Evolutionary conservation across 345 rosid genomes (phyloP).

Genomic region (Kandelia obovata): DNA sequence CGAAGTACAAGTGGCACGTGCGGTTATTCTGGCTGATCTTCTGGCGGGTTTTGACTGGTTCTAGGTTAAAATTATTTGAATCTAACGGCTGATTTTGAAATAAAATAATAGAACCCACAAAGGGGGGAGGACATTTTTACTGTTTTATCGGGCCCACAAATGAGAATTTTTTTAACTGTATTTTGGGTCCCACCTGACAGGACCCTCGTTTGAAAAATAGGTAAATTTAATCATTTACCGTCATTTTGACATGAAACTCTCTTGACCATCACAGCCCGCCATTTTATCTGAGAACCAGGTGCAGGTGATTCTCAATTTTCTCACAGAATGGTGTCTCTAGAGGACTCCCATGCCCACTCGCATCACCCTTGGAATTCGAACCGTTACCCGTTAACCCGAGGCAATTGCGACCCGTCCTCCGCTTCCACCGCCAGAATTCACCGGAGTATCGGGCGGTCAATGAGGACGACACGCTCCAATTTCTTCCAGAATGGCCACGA

Average conservation of each 20-base stretch:
- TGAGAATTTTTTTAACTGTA: neutral
- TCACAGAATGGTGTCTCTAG: slow-evolving; percentile 58
- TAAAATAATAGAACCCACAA: neutral
- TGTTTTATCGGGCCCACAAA: neutral
- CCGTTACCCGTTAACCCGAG: slow-evolving; percentile 58
- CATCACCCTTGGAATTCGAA: slow-evolving; percentile 32
- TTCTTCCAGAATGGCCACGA: slow-evolving; percentile 42
- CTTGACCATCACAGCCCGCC: too few relatives aligned
- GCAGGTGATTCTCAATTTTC: neutral
- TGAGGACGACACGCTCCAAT: slow-evolving; percentile 81
- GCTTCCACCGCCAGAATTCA: slow-evolving; percentile 39
- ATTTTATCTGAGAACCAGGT: neutral
- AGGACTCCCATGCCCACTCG: slow-evolving; percentile 46
- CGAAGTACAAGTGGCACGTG: neutral
- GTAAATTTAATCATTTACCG: too few relatives aligned
- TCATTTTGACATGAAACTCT: too few relatives aligned
- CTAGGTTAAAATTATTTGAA: too few relatives aligned
- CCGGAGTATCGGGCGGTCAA: slow-evolving; percentile 75
- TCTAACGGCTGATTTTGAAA: neutral
- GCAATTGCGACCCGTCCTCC: slow-evolving; percentile 28
- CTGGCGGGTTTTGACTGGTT: too few relatives aligned
- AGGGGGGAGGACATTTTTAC: neutral
- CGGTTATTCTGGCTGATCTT: neutral
- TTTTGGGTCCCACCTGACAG: neutral
- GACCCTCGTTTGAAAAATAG: neutral